These are phyloP conservation scores for Lentinula raphanica DNA, from an alignment of 768 basidiomycete species.

Conservation along the genomic window DNA sequence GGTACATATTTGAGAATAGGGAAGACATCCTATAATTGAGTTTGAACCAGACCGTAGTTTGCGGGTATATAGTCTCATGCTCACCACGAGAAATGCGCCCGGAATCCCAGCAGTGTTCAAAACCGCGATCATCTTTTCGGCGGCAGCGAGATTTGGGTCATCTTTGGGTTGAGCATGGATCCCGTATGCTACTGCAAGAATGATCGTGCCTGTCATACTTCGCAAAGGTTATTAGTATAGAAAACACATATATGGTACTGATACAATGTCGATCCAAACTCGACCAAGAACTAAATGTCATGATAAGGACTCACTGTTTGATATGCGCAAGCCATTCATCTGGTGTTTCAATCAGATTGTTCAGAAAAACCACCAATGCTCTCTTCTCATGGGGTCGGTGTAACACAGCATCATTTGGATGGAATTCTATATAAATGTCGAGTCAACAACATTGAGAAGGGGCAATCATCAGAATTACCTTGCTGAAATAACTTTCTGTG, in stretches of 20 bases:
- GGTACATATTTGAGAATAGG: slow-evolving; percentile 6
- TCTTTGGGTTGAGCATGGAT: slow-evolving; percentile 24
- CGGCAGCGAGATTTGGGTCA: slow-evolving; percentile 30
- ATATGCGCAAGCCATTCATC: slow-evolving; percentile 2
- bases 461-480: neutral
- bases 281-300: neutral
- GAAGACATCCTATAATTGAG: slow-evolving; percentile 1
- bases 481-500: neutral
- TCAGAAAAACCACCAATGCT: neutral
- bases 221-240: neutral
- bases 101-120: slow-evolving; percentile 25
- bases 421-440: neutral
- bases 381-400: neutral
- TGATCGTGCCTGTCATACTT: slow-evolving; percentile 25
- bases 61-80: too few relatives aligned
- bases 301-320: neutral
- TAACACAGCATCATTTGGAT: neutral
- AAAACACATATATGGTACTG: too few relatives aligned
- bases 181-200: slow-evolving; percentile 34
- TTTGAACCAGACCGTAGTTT: too few relatives aligned
- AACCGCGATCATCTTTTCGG: slow-evolving; percentile 25
- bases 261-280: too few relatives aligned
- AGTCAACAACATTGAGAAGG: neutral
- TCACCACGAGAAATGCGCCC: slow-evolving; percentile 27
- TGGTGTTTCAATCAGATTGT: neutral